Evolutionary conservation across 106 monocot genomes (phyloP).

Genomic region (Phalaenopsis equestris): DNA sequence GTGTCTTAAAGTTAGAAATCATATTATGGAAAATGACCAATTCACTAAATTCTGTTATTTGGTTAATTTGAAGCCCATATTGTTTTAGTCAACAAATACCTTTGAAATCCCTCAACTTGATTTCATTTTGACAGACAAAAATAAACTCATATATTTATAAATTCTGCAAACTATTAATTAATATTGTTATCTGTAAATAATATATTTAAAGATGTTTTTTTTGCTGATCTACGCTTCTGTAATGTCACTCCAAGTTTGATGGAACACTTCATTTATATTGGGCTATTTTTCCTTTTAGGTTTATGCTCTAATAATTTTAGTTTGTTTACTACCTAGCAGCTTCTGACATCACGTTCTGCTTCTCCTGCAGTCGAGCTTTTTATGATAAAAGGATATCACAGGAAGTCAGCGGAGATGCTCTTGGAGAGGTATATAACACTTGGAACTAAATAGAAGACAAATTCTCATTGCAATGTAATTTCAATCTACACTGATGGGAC

Average conservation of each 20-base stretch:
- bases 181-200: too few relatives aligned
- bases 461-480: neutral
- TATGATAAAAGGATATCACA: slow-evolving; percentile 71
- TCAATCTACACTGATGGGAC: neutral
- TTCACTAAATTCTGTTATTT: too few relatives aligned
- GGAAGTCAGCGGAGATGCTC: slow-evolving; percentile 64
- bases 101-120: too few relatives aligned
- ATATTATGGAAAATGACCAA: too few relatives aligned
- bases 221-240: neutral
- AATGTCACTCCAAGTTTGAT: neutral
- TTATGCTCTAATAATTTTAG: neutral
- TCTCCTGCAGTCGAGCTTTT: slow-evolving; percentile 37
- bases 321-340: neutral
- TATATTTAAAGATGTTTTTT: neutral
- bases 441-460: neutral
- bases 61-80: too few relatives aligned
- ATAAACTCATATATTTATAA: too few relatives aligned
- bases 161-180: too few relatives aligned
- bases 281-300: neutral
- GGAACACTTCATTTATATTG: neutral
- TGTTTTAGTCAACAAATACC: too few relatives aligned
- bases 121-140: too few relatives aligned
- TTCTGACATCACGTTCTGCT: neutral
- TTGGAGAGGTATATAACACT: slow-evolving; percentile 38
- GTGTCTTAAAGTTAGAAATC: too few relatives aligned